phyloP scores from a whole-genome alignment of 140 eudicot species.

The Cichorium intybus region DNA sequence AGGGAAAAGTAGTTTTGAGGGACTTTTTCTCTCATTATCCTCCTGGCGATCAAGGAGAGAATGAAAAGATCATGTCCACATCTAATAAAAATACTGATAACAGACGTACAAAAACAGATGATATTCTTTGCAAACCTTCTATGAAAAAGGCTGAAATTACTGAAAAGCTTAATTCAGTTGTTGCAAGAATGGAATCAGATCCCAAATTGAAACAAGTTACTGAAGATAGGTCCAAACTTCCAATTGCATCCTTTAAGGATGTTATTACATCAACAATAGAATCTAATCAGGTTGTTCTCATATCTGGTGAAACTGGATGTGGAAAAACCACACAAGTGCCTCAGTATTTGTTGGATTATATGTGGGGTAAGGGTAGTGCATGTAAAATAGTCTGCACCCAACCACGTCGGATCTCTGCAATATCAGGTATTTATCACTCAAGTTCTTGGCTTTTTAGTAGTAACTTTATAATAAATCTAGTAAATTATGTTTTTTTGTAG shows the following conservation, averaged over 20 bases:
- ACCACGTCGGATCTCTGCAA: constrained; percentile 93
- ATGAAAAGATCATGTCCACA: constrained; percentile 30
- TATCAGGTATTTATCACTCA: constrained; percentile 49
- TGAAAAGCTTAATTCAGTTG: constrained; percentile 51
- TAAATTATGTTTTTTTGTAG: constrained; percentile 36
- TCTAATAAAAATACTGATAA: constrained; percentile 29
- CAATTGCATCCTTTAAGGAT: constrained; percentile 77
- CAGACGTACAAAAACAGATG: constrained; percentile 39
- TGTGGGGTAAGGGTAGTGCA: constrained; percentile 81
- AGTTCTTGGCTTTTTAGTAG: constrained; percentile 3
- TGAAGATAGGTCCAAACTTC: constrained; percentile 76
- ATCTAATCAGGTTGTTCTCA: constrained; percentile 90
- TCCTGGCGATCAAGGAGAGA: constrained; percentile 50
- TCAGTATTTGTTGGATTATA: constrained; percentile 72
- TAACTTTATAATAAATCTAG: not conserved
- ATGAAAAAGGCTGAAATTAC: constrained; percentile 52
- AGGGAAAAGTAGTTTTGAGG: constrained; percentile 50
- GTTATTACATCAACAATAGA: constrained; percentile 62
- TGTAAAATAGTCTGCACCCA: constrained; percentile 96
- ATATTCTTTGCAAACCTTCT: constrained; percentile 49
- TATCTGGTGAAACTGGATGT: constrained; percentile 98
- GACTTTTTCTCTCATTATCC: constrained; percentile 70
- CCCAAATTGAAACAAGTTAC: constrained; percentile 63
- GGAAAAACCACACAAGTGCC: constrained; percentile 99
- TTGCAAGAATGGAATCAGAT: constrained; percentile 35